phyloP scores from a whole-genome alignment of 2,329 filamentous ascomycete species.

The Neoascochyta sp. region DNA sequence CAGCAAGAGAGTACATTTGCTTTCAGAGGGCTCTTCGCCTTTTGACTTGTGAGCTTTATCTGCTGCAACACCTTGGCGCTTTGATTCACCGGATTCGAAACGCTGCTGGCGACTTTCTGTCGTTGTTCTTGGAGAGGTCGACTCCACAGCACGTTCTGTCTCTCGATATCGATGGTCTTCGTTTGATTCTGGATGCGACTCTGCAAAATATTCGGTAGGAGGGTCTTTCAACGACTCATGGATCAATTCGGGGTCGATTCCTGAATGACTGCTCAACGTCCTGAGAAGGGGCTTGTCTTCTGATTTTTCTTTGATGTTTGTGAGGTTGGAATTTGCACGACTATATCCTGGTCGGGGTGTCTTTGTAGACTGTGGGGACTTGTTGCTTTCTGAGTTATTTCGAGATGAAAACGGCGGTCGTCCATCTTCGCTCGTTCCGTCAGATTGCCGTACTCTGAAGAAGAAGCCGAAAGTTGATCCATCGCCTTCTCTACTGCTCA shows the following conservation, averaged over 20 bases:
- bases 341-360: slow-evolving; percentile 25
- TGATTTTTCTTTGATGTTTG: slow-evolving; percentile 21
- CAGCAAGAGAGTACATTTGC: slow-evolving; percentile 35
- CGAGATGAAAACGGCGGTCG: slow-evolving; percentile 24
- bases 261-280: slow-evolving; percentile 17
- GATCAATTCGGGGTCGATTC: slow-evolving; percentile 15
- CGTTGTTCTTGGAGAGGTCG: background rate
- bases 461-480: slow-evolving; percentile 39
- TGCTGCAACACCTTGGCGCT: slow-evolving; percentile 19
- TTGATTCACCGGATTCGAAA: slow-evolving; percentile 22
- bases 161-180: slow-evolving; percentile 22
- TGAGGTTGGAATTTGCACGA: slow-evolving; percentile 26
- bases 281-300: slow-evolving; percentile 9
- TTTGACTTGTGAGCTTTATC: slow-evolving; percentile 18
- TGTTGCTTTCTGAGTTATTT: slow-evolving; percentile 18
- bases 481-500: slow-evolving; percentile 33
- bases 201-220: slow-evolving; percentile 26
- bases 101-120: slow-evolving; percentile 3
- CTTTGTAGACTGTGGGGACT: slow-evolving; percentile 10
- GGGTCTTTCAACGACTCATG: slow-evolving; percentile 28
- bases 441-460: slow-evolving; percentile 33
- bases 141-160: slow-evolving; percentile 18
- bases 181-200: slow-evolving; percentile 23
- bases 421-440: slow-evolving; percentile 17
- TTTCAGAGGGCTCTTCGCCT: slow-evolving; percentile 13